Evolutionary conservation across 768 basidiomycete genomes (phyloP).

Genomic region (Xanthoconium stramineum): DNA sequence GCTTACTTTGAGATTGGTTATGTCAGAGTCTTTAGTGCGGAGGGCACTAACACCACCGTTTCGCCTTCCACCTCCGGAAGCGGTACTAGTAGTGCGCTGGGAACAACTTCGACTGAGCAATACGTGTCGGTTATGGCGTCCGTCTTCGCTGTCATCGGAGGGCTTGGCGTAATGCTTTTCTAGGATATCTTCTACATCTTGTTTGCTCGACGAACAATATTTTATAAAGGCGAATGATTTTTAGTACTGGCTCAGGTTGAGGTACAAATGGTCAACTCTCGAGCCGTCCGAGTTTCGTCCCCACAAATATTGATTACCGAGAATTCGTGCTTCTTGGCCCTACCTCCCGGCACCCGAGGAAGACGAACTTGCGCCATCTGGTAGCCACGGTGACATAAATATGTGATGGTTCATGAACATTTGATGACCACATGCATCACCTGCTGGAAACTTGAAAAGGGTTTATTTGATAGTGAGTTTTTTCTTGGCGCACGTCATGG

Average conservation of each 20-base stretch:
- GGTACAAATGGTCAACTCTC: background rate
- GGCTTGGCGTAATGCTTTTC: slow-evolving; percentile 14
- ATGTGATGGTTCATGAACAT: background rate
- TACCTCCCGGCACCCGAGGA: background rate
- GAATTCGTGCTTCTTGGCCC: background rate
- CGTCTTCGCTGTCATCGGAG: slow-evolving; percentile 11
- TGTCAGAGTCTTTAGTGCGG: slow-evolving; percentile 46
- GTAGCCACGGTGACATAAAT: background rate
- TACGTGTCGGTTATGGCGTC: slow-evolving; percentile 5
- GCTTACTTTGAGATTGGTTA: slow-evolving; percentile 74
- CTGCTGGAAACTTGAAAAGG: slow-evolving; percentile 3
- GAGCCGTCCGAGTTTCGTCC: background rate
- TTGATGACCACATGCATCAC: background rate
- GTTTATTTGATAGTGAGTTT: slow-evolving; percentile 7
- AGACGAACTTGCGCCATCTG: background rate
- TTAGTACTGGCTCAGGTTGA: background rate
- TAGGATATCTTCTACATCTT: background rate
- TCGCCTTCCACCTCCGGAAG: slow-evolving; percentile 20
- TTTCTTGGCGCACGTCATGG: background rate
- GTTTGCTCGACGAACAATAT: too few relatives aligned
- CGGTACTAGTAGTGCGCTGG: slow-evolving; percentile 8
- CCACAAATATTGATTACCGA: background rate
- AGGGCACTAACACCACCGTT: slow-evolving; percentile 28
- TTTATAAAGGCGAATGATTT: too few relatives aligned
- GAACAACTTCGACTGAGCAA: slow-evolving; percentile 4